phyloP scores from a whole-genome alignment of 345 rosid species.

The Hypericum androsaemum region DNA sequence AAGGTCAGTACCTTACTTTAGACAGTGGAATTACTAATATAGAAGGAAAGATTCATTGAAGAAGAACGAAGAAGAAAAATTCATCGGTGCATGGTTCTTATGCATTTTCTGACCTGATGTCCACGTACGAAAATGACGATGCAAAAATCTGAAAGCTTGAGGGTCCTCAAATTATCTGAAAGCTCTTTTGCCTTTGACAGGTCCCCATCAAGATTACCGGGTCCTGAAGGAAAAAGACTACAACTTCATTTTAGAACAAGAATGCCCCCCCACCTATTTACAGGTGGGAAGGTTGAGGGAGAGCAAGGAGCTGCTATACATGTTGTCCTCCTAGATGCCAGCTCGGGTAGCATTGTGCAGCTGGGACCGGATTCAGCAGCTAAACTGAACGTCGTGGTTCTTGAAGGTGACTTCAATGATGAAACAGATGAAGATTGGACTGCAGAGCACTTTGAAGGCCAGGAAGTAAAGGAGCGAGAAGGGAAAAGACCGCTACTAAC shows the following conservation, averaged over 20 bases:
- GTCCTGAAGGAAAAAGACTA: conserved; percentile 46
- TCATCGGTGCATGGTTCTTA: too few species aligned
- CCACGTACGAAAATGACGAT: too few species aligned
- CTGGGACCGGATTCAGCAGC: conserved; percentile 57
- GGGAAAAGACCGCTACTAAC: conserved; percentile 86
- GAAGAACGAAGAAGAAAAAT: too few species aligned
- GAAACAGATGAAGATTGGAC: conserved; percentile 62
- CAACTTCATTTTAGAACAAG: conserved; percentile 74
- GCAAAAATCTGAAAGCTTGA: too few species aligned
- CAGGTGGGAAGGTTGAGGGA: conserved; percentile 88
- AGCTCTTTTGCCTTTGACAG: conserved; percentile 22
- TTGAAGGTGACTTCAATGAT: conserved; percentile 79
- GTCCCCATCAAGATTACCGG: conserved; percentile 46
- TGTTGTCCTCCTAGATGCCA: conserved; percentile 52
- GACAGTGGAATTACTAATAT: too few species aligned
- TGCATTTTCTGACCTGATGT: too few species aligned
- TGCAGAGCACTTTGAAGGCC: conserved; percentile 58
- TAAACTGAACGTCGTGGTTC: conserved; percentile 62
- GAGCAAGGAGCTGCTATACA: conserved; percentile 82
- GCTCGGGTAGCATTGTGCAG: conserved; percentile 52
- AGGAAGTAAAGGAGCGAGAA: conserved; percentile 72
- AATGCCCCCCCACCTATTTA: conserved; percentile 90
- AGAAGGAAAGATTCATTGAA: too few species aligned
- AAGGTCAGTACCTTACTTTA: conserved; percentile 28
- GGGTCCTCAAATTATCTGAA: too few species aligned